Base-by-base conservation (phyloP, 2,329 filamentous ascomycete genomes). In the Diaporthe vexans region DNA sequence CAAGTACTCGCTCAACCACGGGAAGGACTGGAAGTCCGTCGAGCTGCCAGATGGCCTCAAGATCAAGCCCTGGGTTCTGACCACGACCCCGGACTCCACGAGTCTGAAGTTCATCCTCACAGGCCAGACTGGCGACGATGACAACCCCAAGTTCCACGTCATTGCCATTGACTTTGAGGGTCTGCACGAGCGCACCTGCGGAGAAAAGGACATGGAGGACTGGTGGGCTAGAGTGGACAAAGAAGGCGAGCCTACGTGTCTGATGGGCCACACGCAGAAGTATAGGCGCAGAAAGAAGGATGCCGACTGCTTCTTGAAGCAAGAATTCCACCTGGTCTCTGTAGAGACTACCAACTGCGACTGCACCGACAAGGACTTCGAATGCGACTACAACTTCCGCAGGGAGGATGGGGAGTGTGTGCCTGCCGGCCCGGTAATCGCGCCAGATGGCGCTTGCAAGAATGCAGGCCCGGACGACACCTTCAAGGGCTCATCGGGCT, bases 191-290 rank as follows among this genome's bases (percentile, higher is more conserved):
- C 88, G 90, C 43, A 94, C 94, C 74, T 99, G 97, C 84, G 89
- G 88, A 71, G 88, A 93, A 52, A 87, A 90, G 48, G 94, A 97
- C 78, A 93, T 98, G 83, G 95, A 98, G 80, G 89, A 93, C 71
- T 99, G 97, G 97, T 91, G 91, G 77, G 97, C 97, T 33, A 92
- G 95, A 21, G 88, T 94, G 51, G 93, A 97, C 80, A 90, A 93
- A 40, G 90, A 98, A 29, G 93, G 93, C 43, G 90, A 97, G 69
- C 90, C 95, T 3, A 94, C 92, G 68, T 99, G 97, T 82, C 87
- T 99, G 77, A 98, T 99, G 96, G 97, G 97, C 26, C 95, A 98
- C 82, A 97, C 93, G 79, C 96, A 98, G 81, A 94, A 90, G 76
- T 99, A 94, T 83, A 89, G 87, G 72, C 91, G 97, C 77, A 92